Evolutionary conservation across 2,329 filamentous ascomycete genomes (phyloP).

Genomic region (Ascochyta clinopodiicola): DNA sequence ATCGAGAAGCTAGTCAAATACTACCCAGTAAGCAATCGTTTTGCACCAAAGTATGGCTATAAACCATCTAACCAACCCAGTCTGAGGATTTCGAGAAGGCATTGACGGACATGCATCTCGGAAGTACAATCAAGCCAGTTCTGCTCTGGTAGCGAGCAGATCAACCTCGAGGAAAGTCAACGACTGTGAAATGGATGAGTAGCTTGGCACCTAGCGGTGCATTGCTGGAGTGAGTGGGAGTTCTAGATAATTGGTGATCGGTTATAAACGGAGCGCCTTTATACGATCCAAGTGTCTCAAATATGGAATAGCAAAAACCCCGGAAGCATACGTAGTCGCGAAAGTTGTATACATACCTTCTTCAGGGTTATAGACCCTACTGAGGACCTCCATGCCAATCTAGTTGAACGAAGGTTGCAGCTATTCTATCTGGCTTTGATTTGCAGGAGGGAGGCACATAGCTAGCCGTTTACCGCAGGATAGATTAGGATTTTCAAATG

Average conservation of each 20-base stretch:
- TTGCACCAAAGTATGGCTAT: accelerated
- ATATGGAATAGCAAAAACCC: no score
- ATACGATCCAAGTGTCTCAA: no score
- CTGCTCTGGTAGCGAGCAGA: constrained; percentile 43
- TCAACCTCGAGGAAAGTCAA: background rate
- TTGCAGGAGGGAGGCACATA: no score
- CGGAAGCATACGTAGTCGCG: no score
- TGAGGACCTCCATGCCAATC: no score
- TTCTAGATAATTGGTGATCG: background rate
- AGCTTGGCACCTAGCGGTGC: background rate
- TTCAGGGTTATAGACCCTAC: no score
- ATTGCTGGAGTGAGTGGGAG: background rate
- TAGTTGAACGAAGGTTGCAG: no score
- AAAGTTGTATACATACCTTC: no score
- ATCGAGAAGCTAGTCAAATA: constrained; percentile 11
- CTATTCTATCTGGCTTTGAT: no score
- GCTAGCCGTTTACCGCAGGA: no score
- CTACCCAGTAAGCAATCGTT: constrained; percentile 1
- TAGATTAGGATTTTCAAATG: no score
- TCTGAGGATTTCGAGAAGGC: constrained; percentile 52
- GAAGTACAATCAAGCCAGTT: constrained; percentile 51
- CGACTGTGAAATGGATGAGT: background rate
- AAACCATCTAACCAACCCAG: constrained; percentile 3
- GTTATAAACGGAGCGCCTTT: no score
- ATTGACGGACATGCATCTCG: constrained; percentile 53